Evolutionary conservation across 2,329 filamentous ascomycete species (phyloP).

Genomic region (Stagonosporopsis tanaceti): DNA sequence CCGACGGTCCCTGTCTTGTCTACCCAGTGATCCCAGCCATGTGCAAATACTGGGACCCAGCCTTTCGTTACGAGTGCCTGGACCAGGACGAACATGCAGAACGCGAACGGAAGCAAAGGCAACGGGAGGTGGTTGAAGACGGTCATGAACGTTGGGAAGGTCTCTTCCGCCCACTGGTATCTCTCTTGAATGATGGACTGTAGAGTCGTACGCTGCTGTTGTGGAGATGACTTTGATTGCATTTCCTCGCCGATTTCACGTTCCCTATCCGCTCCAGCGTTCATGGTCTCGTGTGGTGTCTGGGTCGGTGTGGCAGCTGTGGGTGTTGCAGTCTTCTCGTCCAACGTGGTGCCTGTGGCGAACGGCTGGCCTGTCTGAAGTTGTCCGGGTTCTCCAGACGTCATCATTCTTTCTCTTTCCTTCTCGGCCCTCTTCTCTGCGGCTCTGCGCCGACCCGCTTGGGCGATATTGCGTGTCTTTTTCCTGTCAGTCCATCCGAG

Average conservation of each 20-base stretch:
- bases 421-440: conserved; percentile 33
- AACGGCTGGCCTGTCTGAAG: conserved; percentile 15
- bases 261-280: not conserved
- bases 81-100: conserved; percentile 78
- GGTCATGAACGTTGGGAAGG: conserved; percentile 73
- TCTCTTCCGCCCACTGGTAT: conserved; percentile 71
- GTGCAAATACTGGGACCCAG: conserved; percentile 76
- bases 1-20: conserved; percentile 73
- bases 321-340: conserved; percentile 23
- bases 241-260: not conserved
- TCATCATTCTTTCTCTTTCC: not conserved
- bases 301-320: conserved; percentile 11
- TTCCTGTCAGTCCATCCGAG: conserved; percentile 70
- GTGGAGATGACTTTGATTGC: not conserved
- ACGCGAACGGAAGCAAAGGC: conserved; percentile 73
- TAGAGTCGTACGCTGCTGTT: conserved; percentile 56
- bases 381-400: conserved; percentile 5
- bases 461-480: conserved; percentile 70
- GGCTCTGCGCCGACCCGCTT: conserved; percentile 61
- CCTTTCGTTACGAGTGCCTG: conserved; percentile 76
- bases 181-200: conserved; percentile 57
- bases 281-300: conserved; percentile 9
- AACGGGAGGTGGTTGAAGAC: conserved; percentile 73
- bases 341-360: not conserved
- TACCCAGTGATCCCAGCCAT: conserved; percentile 79